These are phyloP conservation scores for Dipodascopsis uninucleata DNA, from an alignment of 805 yeast species.

Conservation along the genomic window DNA sequence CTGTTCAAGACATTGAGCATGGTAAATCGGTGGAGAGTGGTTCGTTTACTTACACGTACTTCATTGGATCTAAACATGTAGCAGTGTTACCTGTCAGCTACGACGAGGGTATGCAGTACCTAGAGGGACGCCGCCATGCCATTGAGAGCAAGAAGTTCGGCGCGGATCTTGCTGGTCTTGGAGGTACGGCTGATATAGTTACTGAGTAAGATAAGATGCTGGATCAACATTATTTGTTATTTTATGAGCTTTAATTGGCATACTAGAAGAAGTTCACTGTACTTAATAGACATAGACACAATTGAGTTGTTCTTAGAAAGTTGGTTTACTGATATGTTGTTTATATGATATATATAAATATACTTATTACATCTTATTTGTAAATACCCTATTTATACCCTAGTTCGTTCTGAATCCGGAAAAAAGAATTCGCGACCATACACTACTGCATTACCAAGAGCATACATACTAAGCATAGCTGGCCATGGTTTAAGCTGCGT, in stretches of 20 bases:
- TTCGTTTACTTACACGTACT: slow-evolving; percentile 82
- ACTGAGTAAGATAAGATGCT: too few species aligned
- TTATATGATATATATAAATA: too few species aligned
- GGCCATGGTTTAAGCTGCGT: slow-evolving; percentile 56
- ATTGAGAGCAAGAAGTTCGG: slow-evolving; percentile 38
- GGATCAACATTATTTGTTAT: too few species aligned
- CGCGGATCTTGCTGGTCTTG: slow-evolving; percentile 15
- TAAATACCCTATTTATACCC: background rate
- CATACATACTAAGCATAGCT: slow-evolving; percentile 52
- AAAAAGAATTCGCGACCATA: slow-evolving; percentile 72
- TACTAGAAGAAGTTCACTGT: too few species aligned
- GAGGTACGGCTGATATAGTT: slow-evolving; percentile 1
- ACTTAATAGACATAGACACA: too few species aligned
- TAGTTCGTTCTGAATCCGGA: slow-evolving; percentile 28
- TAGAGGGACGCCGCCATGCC: slow-evolving; percentile 89
- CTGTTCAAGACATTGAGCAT: slow-evolving; percentile 64
- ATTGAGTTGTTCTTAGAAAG: too few species aligned
- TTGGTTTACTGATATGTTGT: too few species aligned
- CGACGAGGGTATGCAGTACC: slow-evolving; percentile 85
- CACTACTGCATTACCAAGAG: slow-evolving; percentile 56
- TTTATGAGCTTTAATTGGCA: too few species aligned
- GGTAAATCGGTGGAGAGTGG: slow-evolving; percentile 70
- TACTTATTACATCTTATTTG: too few species aligned
- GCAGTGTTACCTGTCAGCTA: slow-evolving; percentile 84
- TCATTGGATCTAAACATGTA: slow-evolving; percentile 51